Conservation (phyloP, 208 protist species). For the Trypanosoma avium region DNA sequence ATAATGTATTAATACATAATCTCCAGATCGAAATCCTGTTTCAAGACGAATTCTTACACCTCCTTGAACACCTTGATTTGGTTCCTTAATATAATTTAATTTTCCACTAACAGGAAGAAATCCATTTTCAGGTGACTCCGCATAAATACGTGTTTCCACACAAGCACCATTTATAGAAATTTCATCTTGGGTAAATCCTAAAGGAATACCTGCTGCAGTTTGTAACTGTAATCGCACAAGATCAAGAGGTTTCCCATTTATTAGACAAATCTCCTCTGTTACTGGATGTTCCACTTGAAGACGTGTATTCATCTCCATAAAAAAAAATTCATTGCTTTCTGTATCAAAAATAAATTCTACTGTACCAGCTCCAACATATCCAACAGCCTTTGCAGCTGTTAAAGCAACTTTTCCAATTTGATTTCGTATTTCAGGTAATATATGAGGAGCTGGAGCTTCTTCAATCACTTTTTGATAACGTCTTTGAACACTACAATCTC, state of each 20-base stretch:
- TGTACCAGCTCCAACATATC: slow-evolving; percentile 95
- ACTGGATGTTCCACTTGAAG: slow-evolving; percentile 96
- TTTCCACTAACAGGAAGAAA: slow-evolving; percentile 91
- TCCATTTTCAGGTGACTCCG: slow-evolving; percentile 88
- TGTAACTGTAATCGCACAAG: slow-evolving; percentile 95
- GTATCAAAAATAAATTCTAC: slow-evolving; percentile 98
- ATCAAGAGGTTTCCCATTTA: slow-evolving; percentile 78
- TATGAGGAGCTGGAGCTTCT: slow-evolving; percentile 82
- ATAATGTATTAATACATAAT: slow-evolving; percentile 92
- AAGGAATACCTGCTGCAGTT: slow-evolving; percentile 53
- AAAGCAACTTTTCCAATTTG: slow-evolving; percentile 86
- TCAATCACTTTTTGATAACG: slow-evolving; percentile 96
- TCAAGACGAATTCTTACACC: slow-evolving; percentile 68
- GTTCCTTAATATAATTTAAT: slow-evolving; percentile 41
- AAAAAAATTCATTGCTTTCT: slow-evolving; percentile 91
- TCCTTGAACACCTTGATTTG: slow-evolving; percentile 25
- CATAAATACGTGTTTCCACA: slow-evolving; percentile 95
- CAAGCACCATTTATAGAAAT: slow-evolving; percentile 78
- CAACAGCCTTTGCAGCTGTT: slow-evolving; percentile 76
- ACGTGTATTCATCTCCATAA: slow-evolving; percentile 99
- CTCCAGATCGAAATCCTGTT: slow-evolving; percentile 74
- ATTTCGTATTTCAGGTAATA: slow-evolving; percentile 49
- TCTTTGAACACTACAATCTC: slow-evolving; percentile 96
- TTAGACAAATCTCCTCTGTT: slow-evolving; percentile 94
- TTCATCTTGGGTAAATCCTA: slow-evolving; percentile 83